Evolutionary conservation across 176 grass and related monocot genomes (phyloP).

Genomic region (Cenchrus fungigraminus): DNA sequence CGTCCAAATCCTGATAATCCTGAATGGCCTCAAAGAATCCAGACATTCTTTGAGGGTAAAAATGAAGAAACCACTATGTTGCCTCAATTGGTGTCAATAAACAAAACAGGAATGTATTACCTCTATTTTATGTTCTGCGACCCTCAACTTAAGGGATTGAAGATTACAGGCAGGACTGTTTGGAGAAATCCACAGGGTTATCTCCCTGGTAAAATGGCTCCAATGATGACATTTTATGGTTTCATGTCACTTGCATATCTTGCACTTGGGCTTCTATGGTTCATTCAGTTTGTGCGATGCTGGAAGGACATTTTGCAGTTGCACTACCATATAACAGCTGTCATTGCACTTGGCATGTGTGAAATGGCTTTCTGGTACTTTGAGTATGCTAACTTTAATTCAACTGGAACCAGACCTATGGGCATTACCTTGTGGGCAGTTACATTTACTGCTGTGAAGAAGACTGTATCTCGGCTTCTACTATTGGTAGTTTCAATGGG

Average conservation of each 20-base stretch:
- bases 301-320: conserved; percentile 95
- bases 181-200: conserved; percentile 98
- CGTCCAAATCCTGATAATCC: conserved; percentile 80
- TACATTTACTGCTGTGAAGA: conserved; percentile 98
- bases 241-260: conserved; percentile 97
- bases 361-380: conserved; percentile 99
- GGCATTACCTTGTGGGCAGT: conserved; percentile 98
- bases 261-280: conserved; percentile 92
- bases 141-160: conserved; percentile 76
- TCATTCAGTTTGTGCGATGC: conserved; percentile 81
- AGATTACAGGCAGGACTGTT: conserved; percentile 89
- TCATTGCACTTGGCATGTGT: conserved; percentile 98
- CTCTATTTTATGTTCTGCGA: conserved; percentile 99
- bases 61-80: conserved; percentile 71
- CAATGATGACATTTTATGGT: conserved; percentile 95
- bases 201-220: conserved; percentile 98
- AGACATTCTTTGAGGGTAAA: conserved; percentile 88
- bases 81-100: conserved; percentile 66
- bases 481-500: conserved; percentile 96
- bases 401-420: conserved; percentile 86
- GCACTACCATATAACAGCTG: conserved; percentile 96
- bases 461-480: conserved; percentile 93
- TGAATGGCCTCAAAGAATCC: conserved; percentile 86
- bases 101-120: conserved; percentile 97
- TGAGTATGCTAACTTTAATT: conserved; percentile 97